Percentiles rank a stretch among this genome's conserved stretches.
phyloP scores from a whole-genome alignment of 495 filamentous ascomycete species.

The Penicilliopsis zonata region DNA sequence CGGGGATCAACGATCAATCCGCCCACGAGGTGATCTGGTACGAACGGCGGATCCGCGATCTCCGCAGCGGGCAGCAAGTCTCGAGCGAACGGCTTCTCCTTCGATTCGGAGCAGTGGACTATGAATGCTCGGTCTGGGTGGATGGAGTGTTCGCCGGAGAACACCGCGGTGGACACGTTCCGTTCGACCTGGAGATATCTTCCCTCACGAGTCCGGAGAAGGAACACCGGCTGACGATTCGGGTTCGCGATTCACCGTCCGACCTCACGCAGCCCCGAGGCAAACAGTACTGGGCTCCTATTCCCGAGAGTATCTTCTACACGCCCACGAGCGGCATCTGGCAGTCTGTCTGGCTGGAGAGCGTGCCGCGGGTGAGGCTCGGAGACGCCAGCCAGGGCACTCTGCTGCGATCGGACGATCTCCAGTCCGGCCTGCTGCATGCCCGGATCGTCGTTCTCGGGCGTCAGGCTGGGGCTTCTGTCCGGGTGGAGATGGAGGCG shows the following conservation, averaged over 20 bases:
- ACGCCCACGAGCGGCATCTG: constrained; percentile 58
- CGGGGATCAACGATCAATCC: constrained; percentile 38
- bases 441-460: constrained; percentile 24
- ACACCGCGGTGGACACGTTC: constrained; percentile 50
- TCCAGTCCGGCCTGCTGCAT: constrained; percentile 46
- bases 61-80: constrained; percentile 39
- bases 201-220: too few species aligned
- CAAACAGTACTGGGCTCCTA: too few species aligned
- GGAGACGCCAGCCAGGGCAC: too few species aligned
- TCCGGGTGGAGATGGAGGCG: constrained; percentile 33
- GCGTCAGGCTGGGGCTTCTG: constrained; percentile 7
- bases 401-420: constrained; percentile 38
- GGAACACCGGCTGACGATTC: too few species aligned
- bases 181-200: too few species aligned
- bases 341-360: constrained; percentile 58
- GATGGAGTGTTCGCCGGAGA: constrained; percentile 43
- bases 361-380: too few species aligned
- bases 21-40: constrained; percentile 53
- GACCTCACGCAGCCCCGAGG: too few species aligned
- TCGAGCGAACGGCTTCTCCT: constrained; percentile 38
- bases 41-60: constrained; percentile 34
- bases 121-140: constrained; percentile 52
- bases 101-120: constrained; percentile 61
- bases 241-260: too few species aligned
- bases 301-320: constrained; percentile 65